Evolutionary conservation across 176 grass and related monocot genomes (phyloP), one percentile per base, ranked within the genome.

Genomic region (Lolium rigidum): DNA sequence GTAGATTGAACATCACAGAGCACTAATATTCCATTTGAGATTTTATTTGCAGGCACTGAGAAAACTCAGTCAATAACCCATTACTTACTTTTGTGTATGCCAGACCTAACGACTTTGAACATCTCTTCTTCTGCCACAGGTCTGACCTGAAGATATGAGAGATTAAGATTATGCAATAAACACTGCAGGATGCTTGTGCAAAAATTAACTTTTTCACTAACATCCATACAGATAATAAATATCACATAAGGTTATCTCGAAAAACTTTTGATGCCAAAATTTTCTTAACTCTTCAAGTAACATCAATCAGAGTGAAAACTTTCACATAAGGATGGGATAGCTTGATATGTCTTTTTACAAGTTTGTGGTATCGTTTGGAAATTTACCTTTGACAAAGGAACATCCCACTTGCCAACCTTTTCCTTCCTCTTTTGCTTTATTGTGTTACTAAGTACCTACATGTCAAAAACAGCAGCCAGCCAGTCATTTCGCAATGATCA

Each of bases 361-460:
- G 46, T 97, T 81, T 7, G 41, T 43, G 41, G 41, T 7, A 43
- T 43, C 7, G 41, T 41, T 6, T 43, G 7, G 41, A 43, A 43
- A 43, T 43, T 77, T 76, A 97, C 92, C 89, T 95, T 97, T 39
- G 92, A 90, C 87, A 97, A 85, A 41, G 95, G 95, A 72, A 97
- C 95, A 63, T 95, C 95, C 92, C 95, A 97, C 85, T 95, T 97
- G 21, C 92, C 92, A 62, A 92, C 92, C 65, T 95, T 97, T 79
- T 97, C 92, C 84, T 90, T 91, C 59, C 95, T 94, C 79, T 95
- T 97, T 80, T 97, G 95, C 83, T 94, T 94, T 51, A 97, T 91
- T 73, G 90, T 97, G 85, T 97, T 97, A 88, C 95, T 97, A 11
- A 97, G 86, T 49, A 94, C 84, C 95, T 97, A 80, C 25, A 71